Base-by-base conservation (phyloP, 768 basidiomycete genomes). In the Gloeopeniophorella convolvens region DNA sequence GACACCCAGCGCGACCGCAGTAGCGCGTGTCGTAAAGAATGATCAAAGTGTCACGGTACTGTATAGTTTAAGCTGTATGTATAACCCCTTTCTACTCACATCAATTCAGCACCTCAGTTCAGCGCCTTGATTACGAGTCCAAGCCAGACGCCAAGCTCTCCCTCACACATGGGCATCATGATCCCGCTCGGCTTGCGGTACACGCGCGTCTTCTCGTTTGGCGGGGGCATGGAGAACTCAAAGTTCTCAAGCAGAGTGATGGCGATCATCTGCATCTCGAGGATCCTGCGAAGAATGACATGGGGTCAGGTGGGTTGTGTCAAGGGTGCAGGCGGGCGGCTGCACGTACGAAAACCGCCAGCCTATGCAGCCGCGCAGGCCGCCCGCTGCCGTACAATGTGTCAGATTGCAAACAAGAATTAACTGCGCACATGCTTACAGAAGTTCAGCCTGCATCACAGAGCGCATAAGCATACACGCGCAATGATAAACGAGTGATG, bases 371-470 rank as follows among this genome's bases (percentile, higher is more conserved):
- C 21, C 32, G 18, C 41, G 48, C 16, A 42, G 31, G 2, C 48
- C 48, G 4, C 18, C 26, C n/a, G 32, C 41, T 35, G 18, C 8
- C 21, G n/a, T n/a, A n/a, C n/a, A n/a, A n/a, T n/a, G n/a, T n/a
- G n/a, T n/a, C n/a, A n/a, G n/a, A n/a, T n/a, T n/a, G n/a, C n/a
- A n/a, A 5, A 5, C 3, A 16, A 9, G 21, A 26, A n/a, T 15
- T 3, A n/a, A n/a, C n/a, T n/a, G n/a, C n/a, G 24, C 15, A 12
- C 34, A n/a, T 8, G 16, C 48, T 12, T 28, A 50, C 48, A 50
- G 24, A 50, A 50, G 24, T 24, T 43, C 41, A 50, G 30, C 48
- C 41, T 50, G 26, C 3, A n/a, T n/a, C n/a, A n/a, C n/a, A n/a
- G n/a, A 6, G 31, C 10, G 20, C 6, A 18, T 18, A 15, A 4